Evolutionary conservation across 1,284 basidiomycete species (phyloP).

Genomic region (Hypsizygus ulmarius): DNA sequence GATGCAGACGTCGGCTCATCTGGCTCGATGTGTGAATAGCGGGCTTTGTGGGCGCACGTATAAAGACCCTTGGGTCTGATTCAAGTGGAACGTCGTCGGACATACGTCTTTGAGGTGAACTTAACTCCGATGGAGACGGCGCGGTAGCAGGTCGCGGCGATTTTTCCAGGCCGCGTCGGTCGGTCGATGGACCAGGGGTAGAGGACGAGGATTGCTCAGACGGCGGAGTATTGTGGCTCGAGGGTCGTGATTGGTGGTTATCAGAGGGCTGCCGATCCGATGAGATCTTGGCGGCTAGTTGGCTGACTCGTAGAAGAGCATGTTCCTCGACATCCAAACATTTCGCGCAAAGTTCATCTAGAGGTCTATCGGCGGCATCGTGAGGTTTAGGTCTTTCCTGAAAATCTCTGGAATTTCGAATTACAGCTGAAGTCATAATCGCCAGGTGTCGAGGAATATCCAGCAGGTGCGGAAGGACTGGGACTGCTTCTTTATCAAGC

Average conservation of each 20-base stretch:
- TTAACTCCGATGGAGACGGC: constrained; percentile 33
- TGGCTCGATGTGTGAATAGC: constrained; percentile 10
- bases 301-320: constrained; percentile 57
- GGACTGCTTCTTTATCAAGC: constrained; percentile 66
- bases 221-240: constrained; percentile 12
- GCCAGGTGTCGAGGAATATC: constrained; percentile 74
- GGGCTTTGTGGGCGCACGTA: constrained; percentile 10
- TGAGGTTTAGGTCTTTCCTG: constrained; percentile 28
- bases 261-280: constrained; percentile 30
- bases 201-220: constrained; percentile 19
- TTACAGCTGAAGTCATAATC: constrained; percentile 67
- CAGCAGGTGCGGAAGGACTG: constrained; percentile 63
- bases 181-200: constrained; percentile 18
- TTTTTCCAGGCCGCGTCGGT: constrained; percentile 25
- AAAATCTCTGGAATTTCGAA: constrained; percentile 51
- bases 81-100: constrained; percentile 15
- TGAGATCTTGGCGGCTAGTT: constrained; percentile 47
- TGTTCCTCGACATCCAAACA: constrained; percentile 76
- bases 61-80: constrained; percentile 3
- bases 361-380: constrained; percentile 27
- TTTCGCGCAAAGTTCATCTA: constrained; percentile 51
- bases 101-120: constrained; percentile 23
- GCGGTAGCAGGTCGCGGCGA: constrained; percentile 42
- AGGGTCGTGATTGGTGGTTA: constrained; percentile 16
- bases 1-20: constrained; percentile 25